Evolutionary conservation across 106 monocot genomes (phyloP), one percentile per base, ranked within the genome.

Genomic region (Dendrobium huoshanense): DNA sequence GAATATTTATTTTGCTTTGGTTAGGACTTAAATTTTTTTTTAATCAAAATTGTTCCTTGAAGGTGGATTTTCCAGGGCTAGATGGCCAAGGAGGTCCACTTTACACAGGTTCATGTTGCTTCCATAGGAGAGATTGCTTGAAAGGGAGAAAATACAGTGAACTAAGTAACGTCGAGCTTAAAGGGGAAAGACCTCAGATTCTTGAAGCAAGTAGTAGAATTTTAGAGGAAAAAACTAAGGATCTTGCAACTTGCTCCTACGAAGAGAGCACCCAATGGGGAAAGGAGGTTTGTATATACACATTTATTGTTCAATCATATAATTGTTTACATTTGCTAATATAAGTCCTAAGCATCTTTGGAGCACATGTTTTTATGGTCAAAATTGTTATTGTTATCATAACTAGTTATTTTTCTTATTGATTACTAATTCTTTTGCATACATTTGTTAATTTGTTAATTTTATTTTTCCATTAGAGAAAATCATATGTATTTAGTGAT

Each of bases 11-110:
- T 6, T 22, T 22, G 20, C 61, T 61, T 61, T 61, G 7, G 4
- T 10, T 61, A n/a, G 8, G 61, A 61, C 19, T 22, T 61, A 0
- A 56, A 27, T 27, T 31, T 31, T 56, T 22, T 61, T 70, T 70
- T 70, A 37, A 16, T 33, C 29, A 70, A 70, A 70, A 0, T 0
- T 22, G 24, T 70, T 70, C 33, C 42, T 45, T 68, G 83, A 41
- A 89, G 89, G 82, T 87, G 24, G 84, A 89, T 44, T 81, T 89
- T 61, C 89, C 67, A 56, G 89, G 89, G 10, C n/a, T 89, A 2
- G 87, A 92, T 73, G 81, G 79, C 7, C 40, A 65, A 48, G 87
- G 85, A 82, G 89, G 89, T 18, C 73, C 82, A 43, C 19, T 82
- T 0, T 89, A 85, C 55, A 80, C 75, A 31, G 87, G 87, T 20